These are phyloP conservation scores for Cardamine occulta DNA, from an alignment of 345 rosid genomes.

Conservation along the genomic window DNA sequence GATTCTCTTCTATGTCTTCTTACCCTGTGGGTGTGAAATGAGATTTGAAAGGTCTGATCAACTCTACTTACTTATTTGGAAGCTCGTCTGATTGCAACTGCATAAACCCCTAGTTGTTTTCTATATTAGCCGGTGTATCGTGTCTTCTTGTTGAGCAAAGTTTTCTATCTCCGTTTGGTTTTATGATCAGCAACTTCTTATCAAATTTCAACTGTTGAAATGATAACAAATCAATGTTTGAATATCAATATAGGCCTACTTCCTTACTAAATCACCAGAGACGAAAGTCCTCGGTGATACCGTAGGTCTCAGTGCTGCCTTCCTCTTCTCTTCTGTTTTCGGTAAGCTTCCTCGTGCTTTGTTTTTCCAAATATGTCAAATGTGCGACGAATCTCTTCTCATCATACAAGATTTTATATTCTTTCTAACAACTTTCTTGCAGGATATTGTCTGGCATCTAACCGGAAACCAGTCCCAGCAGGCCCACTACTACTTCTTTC, in stretches of 20 bases:
- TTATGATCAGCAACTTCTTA: neutral
- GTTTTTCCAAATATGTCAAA: constrained; percentile 18
- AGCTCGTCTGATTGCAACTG: constrained; percentile 9
- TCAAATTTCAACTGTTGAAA: constrained; percentile 12
- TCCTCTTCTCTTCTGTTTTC: constrained; percentile 72
- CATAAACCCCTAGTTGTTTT: neutral
- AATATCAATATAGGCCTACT: constrained; percentile 53
- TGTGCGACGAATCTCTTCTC: neutral
- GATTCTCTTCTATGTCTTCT: neutral
- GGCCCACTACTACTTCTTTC: constrained; percentile 75
- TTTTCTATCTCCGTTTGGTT: neutral
- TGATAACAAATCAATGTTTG: neutral
- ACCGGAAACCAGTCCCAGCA: constrained; percentile 65
- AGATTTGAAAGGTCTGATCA: constrained; percentile 3
- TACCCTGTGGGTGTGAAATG: neutral
- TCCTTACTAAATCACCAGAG: constrained; percentile 71
- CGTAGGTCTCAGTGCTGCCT: constrained; percentile 77
- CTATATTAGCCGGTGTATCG: neutral
- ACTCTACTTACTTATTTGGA: neutral
- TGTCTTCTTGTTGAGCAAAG: constrained; percentile 5
- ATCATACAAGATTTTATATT: neutral
- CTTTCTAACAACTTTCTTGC: constrained; percentile 33
- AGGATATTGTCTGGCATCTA: constrained; percentile 78
- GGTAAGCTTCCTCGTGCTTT: constrained; percentile 50
- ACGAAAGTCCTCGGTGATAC: constrained; percentile 73